Evolutionary conservation across 2,329 filamentous ascomycete species (phyloP), one percentile per base, ranked within the genome.

Genomic region (Penicillium janthinellum): DNA sequence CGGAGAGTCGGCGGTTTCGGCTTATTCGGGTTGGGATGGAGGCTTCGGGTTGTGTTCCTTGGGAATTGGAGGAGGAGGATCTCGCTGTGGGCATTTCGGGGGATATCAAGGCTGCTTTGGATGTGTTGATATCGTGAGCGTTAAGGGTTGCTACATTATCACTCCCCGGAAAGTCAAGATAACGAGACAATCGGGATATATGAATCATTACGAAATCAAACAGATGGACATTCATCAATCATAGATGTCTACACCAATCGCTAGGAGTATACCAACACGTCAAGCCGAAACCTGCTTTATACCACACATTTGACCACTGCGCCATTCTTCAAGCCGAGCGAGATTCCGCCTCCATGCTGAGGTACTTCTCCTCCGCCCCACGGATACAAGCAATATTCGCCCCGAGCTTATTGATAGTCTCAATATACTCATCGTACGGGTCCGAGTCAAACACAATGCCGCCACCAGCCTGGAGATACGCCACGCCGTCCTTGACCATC

Each of bases 371-470:
- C 79, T 97, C 94, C 1, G 93, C 94, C 54, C 88, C 86, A 60
- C 88, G 89, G 75, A 98, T 93, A 77, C 91, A 95, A 67, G 90
- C 86, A 82, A 96, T 92, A 75, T 96, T 96, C 47, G 92, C 91
- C 28, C 90, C 88, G 50, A 96, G 82, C 83, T 99, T 99, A 82
- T 99, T 98, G 80, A 95, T 91, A 65, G 96, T 97, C 84, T 98
- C 92, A 77, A 94, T 86, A 83, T 93, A 97, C 77, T 98, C 95
- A 65, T 97, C 91, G 70, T 90, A 89, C 37, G 85, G 90, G 73
- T 96, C 93, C 42, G 91, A 96, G 77, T 98, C 95, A 72, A 94
- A 96, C 45, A 96, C 93, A 70, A 97, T 96, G 34, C 93, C 93
- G 38, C 93, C 93, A 58, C 81, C 87, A 41, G 88, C 87, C 75